Evolutionary conservation across 2,329 filamentous ascomycete species (phyloP).

Genomic region (Lecanicillium sp.): DNA sequence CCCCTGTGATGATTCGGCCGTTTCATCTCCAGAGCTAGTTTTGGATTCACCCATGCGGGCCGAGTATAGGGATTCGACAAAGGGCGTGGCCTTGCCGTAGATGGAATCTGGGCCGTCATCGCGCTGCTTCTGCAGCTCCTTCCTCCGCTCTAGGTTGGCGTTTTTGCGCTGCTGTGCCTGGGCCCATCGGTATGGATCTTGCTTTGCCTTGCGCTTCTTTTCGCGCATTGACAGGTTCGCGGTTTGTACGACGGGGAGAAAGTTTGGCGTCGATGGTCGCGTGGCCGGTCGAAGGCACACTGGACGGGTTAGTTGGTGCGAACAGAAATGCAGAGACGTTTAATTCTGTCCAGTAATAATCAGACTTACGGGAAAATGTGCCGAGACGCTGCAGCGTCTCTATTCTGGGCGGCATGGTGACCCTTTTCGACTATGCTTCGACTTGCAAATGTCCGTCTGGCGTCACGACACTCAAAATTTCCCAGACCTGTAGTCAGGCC

Average conservation of each 20-base stretch:
- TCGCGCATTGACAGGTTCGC: constrained; percentile 56
- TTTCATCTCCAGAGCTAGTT: constrained; percentile 21
- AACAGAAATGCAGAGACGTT: background rate
- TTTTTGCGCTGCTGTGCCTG: constrained; percentile 78
- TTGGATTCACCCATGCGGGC: constrained; percentile 21
- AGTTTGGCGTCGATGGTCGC: constrained; percentile 36
- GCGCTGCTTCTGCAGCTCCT: constrained; percentile 58
- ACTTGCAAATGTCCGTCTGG: constrained; percentile 5
- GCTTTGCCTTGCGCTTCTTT: constrained; percentile 56
- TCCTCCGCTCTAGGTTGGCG: constrained; percentile 69
- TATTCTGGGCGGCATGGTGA: constrained; percentile 61
- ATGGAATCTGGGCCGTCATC: constrained; percentile 62
- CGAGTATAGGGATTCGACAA: constrained; percentile 72
- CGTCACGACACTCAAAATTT: constrained; percentile 25
- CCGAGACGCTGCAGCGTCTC: constrained; percentile 50
- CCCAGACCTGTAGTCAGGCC: constrained; percentile 14
- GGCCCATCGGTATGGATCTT: constrained; percentile 74
- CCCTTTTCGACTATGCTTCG: constrained; percentile 11
- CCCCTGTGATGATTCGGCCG: constrained; percentile 22
- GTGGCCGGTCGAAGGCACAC: constrained; percentile 52
- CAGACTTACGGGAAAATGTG: constrained; percentile 48
- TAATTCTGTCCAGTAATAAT: constrained; percentile 8
- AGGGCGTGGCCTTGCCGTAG: constrained; percentile 69
- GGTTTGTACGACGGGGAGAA: constrained; percentile 53
- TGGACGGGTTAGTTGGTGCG: constrained; percentile 23